These are phyloP conservation scores for Magnaporthiopsis rhizophila DNA, from an alignment of 2,329 filamentous ascomycete genomes.

Conservation along the genomic window DNA sequence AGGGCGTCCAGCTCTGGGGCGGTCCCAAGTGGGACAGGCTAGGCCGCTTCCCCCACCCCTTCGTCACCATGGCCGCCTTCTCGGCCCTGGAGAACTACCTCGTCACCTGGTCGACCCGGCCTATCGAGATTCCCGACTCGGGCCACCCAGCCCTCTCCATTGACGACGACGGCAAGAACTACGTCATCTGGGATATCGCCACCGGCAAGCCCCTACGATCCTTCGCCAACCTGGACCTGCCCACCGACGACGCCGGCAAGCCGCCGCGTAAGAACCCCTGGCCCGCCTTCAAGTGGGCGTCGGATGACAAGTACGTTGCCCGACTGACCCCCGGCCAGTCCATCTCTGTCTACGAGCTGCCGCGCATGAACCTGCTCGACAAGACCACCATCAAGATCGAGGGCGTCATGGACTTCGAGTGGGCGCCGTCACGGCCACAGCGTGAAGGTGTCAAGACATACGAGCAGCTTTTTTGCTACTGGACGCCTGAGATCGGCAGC, in stretches of 20 bases:
- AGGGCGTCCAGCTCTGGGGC: slow-evolving; percentile 97
- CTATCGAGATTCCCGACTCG: slow-evolving; percentile 84
- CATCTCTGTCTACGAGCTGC: slow-evolving; percentile 93
- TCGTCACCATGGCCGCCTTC: slow-evolving; percentile 93
- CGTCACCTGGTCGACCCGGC: slow-evolving; percentile 92
- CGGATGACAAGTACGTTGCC: slow-evolving; percentile 95
- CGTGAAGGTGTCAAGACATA: slow-evolving; percentile 83
- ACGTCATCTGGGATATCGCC: slow-evolving; percentile 95
- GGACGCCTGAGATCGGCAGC: slow-evolving; percentile 96
- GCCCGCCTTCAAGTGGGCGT: slow-evolving; percentile 99
- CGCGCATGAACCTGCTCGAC: slow-evolving; percentile 80
- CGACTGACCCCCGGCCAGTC: slow-evolving; percentile 80
- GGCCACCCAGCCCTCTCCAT: slow-evolving; percentile 75
- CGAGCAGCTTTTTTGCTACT: slow-evolving; percentile 96
- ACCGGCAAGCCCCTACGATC: slow-evolving; percentile 85
- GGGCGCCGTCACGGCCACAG: slow-evolving; percentile 76
- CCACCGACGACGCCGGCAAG: slow-evolving; percentile 58
- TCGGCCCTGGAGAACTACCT: slow-evolving; percentile 89
- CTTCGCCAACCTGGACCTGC: slow-evolving; percentile 81
- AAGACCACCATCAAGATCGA: slow-evolving; percentile 95
- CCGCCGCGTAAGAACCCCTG: slow-evolving; percentile 79
- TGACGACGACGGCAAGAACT: slow-evolving; percentile 98
- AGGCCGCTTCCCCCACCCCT: slow-evolving; percentile 89
- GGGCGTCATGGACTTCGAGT: slow-evolving; percentile 95
- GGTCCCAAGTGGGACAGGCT: slow-evolving; percentile 83